Percentiles rank a stretch among this genome's conserved stretches.
phyloP scores from a whole-genome alignment of 2,329 filamentous ascomycete genomes.

The Neonectria coccinea region DNA sequence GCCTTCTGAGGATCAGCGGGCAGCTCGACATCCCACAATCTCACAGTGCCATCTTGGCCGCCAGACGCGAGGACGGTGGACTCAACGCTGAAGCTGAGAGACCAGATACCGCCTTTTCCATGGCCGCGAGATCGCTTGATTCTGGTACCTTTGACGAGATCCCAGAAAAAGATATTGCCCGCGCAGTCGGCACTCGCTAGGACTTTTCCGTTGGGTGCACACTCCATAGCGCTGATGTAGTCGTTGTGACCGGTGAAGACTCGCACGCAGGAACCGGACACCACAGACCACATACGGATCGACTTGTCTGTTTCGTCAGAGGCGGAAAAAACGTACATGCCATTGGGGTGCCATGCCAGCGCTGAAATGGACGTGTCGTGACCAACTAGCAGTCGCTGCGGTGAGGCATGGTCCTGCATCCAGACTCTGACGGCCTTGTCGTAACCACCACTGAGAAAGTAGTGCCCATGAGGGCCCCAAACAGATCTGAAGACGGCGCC shows the following conservation, averaged over 20 bases:
- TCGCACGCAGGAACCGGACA: conserved; percentile 86
- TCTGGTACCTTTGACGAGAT: conserved; percentile 84
- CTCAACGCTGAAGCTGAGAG: conserved; percentile 92
- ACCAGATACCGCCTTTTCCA: conserved; percentile 93
- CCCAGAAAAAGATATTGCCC: conserved; percentile 95
- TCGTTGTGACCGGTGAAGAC: conserved; percentile 93
- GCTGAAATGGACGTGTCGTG: conserved; percentile 94
- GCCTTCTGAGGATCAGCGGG: conserved; percentile 73
- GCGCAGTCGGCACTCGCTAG: conserved; percentile 91
- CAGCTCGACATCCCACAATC: conserved; percentile 90
- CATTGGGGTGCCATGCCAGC: conserved; percentile 95
- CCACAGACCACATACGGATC: conserved; percentile 97
- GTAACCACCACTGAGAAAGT: conserved; percentile 88
- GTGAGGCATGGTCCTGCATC: conserved; percentile 92
- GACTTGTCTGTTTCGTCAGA: conserved; percentile 88
- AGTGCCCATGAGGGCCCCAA: conserved; percentile 95
- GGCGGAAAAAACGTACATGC: conserved; percentile 91
- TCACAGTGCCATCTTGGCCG: conserved; percentile 91
- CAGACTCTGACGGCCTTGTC: conserved; percentile 93
- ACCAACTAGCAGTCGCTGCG: conserved; percentile 87
- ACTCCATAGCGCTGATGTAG: conserved; percentile 86
- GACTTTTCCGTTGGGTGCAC: conserved; percentile 87
- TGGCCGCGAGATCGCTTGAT: conserved; percentile 96
- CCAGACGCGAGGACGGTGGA: conserved; percentile 91
- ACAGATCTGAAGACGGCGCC: conserved; percentile 88